Percentiles rank a stretch among this genome's conserved stretches.
These are phyloP conservation scores for Leucaena leucocephala DNA, from an alignment of 306 rosid species.

Conservation along the genomic window DNA sequence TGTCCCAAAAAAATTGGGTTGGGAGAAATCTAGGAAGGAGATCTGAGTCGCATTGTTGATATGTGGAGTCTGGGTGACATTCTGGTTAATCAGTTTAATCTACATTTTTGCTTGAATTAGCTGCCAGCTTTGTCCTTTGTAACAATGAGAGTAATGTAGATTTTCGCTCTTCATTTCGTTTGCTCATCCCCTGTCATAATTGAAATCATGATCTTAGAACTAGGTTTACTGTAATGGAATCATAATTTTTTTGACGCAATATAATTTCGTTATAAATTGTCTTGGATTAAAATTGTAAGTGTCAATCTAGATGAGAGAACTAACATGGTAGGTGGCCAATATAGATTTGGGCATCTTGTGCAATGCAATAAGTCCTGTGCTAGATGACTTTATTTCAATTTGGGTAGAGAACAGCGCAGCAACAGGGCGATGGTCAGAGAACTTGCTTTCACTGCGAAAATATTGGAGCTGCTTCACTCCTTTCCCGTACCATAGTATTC, in stretches of 20 bases:
- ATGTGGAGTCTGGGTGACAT: conserved; percentile 17
- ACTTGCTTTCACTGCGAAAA: conserved; percentile 85
- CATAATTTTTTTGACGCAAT: not conserved
- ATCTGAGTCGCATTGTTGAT: conserved; percentile 25
- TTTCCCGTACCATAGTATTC: conserved; percentile 93
- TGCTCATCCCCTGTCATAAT: conserved; percentile 38
- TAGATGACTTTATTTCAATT: conserved; percentile 49
- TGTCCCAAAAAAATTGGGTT: conserved; percentile 27
- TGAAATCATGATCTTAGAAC: conserved; percentile 9
- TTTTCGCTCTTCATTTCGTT: conserved; percentile 39
- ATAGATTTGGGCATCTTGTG: conserved; percentile 12
- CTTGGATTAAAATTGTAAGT: not conserved
- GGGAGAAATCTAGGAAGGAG: conserved; percentile 17
- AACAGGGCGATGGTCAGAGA: conserved; percentile 97
- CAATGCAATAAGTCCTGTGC: conserved; percentile 43
- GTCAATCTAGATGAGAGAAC: conserved; percentile 32
- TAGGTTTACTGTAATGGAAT: conserved; percentile 4
- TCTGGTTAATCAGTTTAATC: conserved; percentile 22
- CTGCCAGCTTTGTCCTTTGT: conserved; percentile 34
- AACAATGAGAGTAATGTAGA: conserved; percentile 35
- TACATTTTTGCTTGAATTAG: conserved; percentile 30
- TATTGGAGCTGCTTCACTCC: conserved; percentile 85
- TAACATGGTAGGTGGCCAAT: conserved; percentile 42
- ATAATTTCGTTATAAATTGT: not conserved
- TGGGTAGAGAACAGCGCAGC: conserved; percentile 87